Evolutionary conservation across 345 rosid species (phyloP).

Genomic region (Streptanthus diversifolius): DNA sequence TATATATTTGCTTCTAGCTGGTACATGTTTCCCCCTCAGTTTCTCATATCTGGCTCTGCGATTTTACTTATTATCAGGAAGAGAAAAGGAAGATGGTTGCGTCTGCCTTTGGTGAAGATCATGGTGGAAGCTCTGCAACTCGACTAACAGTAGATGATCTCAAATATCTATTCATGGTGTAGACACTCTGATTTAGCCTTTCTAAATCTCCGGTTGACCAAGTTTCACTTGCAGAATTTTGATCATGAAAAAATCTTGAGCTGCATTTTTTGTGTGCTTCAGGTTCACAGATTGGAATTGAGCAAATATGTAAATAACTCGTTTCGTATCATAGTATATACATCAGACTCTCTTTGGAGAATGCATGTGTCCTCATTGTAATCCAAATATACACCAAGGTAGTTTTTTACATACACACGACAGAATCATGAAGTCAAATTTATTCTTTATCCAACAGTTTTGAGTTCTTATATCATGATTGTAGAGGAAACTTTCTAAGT

Average conservation of each 20-base stretch:
- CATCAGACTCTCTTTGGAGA: conserved; percentile 10
- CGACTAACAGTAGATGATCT: conserved; percentile 89
- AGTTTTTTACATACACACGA: not conserved
- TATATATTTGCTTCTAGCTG: not conserved
- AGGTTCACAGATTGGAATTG: conserved; percentile 36
- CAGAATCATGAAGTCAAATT: not conserved
- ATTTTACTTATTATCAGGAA: conserved; percentile 47
- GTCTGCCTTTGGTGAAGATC: conserved; percentile 96
- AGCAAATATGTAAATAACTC: conserved; percentile 43
- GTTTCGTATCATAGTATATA: conserved; percentile 26
- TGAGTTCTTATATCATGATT: not conserved
- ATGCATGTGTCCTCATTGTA: conserved; percentile 5
- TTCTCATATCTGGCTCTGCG: conserved; percentile 15
- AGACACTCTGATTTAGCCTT: conserved; percentile 37
- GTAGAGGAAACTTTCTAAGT: not conserved
- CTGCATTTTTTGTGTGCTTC: conserved; percentile 42
- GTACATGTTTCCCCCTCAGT: not conserved
- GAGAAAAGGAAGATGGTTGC: conserved; percentile 96
- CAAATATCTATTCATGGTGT: conserved; percentile 52
- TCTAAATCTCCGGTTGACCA: conserved; percentile 2
- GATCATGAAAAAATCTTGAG: conserved; percentile 24
- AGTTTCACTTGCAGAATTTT: conserved; percentile 25
- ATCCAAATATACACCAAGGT: conserved; percentile 2
- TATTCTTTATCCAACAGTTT: not conserved
- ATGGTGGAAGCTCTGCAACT: conserved; percentile 63